These are phyloP conservation scores for Mycena vulgaris DNA, from an alignment of 768 basidiomycete species.

Conservation along the genomic window DNA sequence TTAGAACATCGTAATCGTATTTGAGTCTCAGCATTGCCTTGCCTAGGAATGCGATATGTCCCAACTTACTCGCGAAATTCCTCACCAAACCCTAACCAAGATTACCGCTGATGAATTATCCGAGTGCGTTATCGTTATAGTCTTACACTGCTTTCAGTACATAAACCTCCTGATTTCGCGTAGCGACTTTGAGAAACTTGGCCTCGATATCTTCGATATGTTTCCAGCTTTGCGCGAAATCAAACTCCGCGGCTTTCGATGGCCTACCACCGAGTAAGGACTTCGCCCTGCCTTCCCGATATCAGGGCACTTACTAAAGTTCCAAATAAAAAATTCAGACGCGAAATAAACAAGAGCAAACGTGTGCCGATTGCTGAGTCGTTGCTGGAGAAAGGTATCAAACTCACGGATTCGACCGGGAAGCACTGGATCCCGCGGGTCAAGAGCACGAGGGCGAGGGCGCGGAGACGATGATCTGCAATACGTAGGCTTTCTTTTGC, in stretches of 20 bases:
- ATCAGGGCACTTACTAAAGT: neutral
- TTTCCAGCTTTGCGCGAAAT: constrained; percentile 9
- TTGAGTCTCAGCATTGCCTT: neutral
- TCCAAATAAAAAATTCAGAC: neutral
- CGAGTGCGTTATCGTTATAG: neutral
- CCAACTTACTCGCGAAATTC: neutral
- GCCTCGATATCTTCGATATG: neutral
- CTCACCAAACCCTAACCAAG: neutral
- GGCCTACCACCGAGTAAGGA: constrained; percentile 4
- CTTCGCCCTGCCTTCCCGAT: neutral
- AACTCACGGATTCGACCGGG: neutral
- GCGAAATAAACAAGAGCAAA: neutral
- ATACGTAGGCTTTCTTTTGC: no score
- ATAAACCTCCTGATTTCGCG: no score
- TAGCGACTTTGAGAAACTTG: no score
- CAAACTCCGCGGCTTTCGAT: neutral
- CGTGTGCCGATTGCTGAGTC: neutral
- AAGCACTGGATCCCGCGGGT: neutral
- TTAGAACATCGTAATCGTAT: neutral
- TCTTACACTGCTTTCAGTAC: neutral
- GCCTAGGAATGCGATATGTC: constrained; percentile 1
- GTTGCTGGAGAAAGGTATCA: no score
- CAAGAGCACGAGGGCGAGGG: neutral
- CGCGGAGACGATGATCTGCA: no score
- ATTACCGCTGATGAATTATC: neutral